Percentiles rank a stretch among this genome's conserved stretches.
These are phyloP conservation scores for Fusarium hainanense DNA, from an alignment of 2,329 filamentous ascomycete species.

Conservation along the genomic window DNA sequence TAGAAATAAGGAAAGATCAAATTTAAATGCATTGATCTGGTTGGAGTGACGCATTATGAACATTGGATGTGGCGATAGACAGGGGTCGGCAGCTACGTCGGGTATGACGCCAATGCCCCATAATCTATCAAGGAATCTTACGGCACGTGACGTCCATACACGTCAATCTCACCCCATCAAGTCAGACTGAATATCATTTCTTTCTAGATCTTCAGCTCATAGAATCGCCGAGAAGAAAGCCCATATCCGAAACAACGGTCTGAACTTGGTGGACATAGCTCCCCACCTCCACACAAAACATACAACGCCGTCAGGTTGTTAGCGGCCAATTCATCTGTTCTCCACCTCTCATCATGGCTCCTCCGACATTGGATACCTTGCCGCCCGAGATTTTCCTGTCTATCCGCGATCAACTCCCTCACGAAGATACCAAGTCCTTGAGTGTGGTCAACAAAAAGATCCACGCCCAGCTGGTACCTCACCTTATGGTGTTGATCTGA, in stretches of 20 bases:
- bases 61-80: background rate
- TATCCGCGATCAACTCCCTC: background rate
- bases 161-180: background rate
- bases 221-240: background rate
- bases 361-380: background rate
- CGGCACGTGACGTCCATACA: background rate
- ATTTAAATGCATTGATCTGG: no score
- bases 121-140: background rate
- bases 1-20: background rate
- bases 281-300: background rate
- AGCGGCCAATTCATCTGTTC: no score
- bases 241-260: background rate
- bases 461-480: background rate
- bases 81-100: background rate
- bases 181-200: background rate
- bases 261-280: background rate
- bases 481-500: no score
- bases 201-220: background rate
- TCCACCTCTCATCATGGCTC: background rate
- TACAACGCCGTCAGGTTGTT: background rate
- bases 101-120: constrained; percentile 14
- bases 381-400: background rate
- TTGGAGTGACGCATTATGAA: background rate
- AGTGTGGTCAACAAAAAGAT: background rate
- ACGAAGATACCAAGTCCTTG: background rate